Percentiles rank a stretch among this genome's conserved stretches.
Evolutionary conservation across 2,329 filamentous ascomycete species (phyloP).

Genomic region (Botrytis byssoidea): DNA sequence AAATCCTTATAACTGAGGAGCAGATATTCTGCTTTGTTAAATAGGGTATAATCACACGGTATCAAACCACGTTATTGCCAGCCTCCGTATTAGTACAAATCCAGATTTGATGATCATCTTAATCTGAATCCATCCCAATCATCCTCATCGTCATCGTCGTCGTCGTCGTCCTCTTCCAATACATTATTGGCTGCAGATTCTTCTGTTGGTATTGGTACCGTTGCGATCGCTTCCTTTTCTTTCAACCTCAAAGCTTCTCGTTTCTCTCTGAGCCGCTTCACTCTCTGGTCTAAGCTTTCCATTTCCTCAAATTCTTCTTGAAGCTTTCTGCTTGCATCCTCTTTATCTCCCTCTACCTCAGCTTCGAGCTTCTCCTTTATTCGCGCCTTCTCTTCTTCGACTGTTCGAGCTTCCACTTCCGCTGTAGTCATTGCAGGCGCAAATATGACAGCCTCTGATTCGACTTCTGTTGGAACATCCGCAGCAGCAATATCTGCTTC

Average conservation of each 20-base stretch:
- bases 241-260: conserved; percentile 61
- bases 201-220: background rate
- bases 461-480: conserved; percentile 37
- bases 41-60: conserved; percentile 7
- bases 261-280: conserved; percentile 66
- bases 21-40: background rate
- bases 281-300: conserved; percentile 72
- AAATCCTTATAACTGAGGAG: background rate
- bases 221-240: conserved; percentile 25
- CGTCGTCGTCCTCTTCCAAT: conserved; percentile 21
- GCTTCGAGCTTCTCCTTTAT: conserved; percentile 51
- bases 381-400: conserved; percentile 49
- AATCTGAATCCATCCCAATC: conserved; percentile 27
- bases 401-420: conserved; percentile 56
- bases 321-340: conserved; percentile 71
- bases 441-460: conserved; percentile 59
- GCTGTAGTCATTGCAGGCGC: conserved; percentile 66
- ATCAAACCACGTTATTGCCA: background rate
- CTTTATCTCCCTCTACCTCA: conserved; percentile 64
- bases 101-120: conserved; percentile 7
- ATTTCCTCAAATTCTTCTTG: conserved; percentile 82
- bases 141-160: conserved; percentile 26
- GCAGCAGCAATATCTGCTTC: conserved; percentile 71
- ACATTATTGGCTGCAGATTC: background rate
- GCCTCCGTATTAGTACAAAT: background rate